Evolutionary conservation across 2,329 filamentous ascomycete species (phyloP).

Genomic region (Penicillium sp.): DNA sequence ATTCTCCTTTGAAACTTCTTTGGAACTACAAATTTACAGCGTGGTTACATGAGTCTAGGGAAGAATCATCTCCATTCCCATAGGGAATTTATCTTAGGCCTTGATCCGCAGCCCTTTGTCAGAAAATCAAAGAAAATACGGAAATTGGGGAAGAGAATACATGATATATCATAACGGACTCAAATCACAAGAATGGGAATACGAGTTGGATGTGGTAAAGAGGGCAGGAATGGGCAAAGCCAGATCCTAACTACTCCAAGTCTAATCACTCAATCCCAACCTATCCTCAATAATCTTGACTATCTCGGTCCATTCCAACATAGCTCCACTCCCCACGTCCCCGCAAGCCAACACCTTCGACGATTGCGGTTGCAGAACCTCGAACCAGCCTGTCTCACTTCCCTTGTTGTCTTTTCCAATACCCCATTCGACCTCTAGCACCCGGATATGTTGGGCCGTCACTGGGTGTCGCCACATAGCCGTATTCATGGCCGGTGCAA

Average conservation of each 20-base stretch:
- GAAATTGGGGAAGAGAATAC: not conserved
- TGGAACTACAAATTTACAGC: not conserved
- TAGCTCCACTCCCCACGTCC: slow-evolving; percentile 74
- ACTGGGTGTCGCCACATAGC: slow-evolving; percentile 84
- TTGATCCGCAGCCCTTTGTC: too few relatives aligned
- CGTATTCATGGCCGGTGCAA: slow-evolving; percentile 79
- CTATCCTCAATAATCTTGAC: slow-evolving; percentile 59
- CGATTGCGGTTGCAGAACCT: slow-evolving; percentile 68
- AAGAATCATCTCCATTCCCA: too few relatives aligned
- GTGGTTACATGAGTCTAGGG: too few relatives aligned
- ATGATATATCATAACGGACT: not conserved
- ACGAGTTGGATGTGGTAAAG: not conserved
- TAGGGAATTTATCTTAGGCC: too few relatives aligned
- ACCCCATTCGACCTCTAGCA: slow-evolving; percentile 72
- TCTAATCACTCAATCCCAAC: not conserved
- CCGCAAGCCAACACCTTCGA: slow-evolving; percentile 76
- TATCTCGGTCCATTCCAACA: slow-evolving; percentile 74
- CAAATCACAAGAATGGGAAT: not conserved
- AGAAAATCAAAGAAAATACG: not conserved
- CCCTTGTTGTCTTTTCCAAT: slow-evolving; percentile 33
- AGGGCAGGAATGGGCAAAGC: not conserved
- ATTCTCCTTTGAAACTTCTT: not conserved
- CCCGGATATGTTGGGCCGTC: slow-evolving; percentile 65
- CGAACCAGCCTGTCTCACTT: slow-evolving; percentile 54
- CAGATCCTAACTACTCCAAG: not conserved